Evolutionary conservation across 306 rosid genomes (phyloP).

Genomic region (Erythrophleum fordii): DNA sequence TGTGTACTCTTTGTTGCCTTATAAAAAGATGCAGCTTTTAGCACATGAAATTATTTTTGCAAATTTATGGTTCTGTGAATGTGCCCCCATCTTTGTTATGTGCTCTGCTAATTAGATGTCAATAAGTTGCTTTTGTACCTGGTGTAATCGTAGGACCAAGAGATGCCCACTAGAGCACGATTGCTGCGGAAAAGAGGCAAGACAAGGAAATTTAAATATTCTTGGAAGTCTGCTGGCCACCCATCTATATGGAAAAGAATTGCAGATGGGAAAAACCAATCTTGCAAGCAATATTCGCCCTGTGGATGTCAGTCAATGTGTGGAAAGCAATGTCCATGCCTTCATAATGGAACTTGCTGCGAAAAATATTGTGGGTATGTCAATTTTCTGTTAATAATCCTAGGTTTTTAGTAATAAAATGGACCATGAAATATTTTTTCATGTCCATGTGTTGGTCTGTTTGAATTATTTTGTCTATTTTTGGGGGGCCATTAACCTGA

Average conservation of each 20-base stretch:
- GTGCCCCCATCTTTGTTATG: conserved; percentile 25
- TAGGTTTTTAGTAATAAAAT: conserved; percentile 20
- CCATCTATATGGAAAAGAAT: conserved; percentile 96
- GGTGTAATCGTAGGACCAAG: conserved; percentile 64
- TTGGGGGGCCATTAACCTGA: conserved; percentile 3
- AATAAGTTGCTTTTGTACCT: conserved; percentile 29
- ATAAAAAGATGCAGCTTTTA: not conserved
- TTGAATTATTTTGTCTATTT: conserved; percentile 18
- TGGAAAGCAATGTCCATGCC: conserved; percentile 88
- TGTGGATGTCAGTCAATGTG: conserved; percentile 92
- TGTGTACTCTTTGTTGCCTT: conserved; percentile 7
- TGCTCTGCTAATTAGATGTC: conserved; percentile 13
- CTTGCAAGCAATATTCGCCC: conserved; percentile 83
- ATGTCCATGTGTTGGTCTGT: not conserved
- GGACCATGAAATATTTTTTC: conserved; percentile 21
- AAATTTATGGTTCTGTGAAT: conserved; percentile 23
- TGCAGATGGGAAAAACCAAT: conserved; percentile 93
- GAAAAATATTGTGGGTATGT: conserved; percentile 94
- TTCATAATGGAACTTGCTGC: conserved; percentile 86
- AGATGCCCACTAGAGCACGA: conserved; percentile 74
- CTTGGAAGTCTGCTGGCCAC: conserved; percentile 92
- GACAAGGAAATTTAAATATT: conserved; percentile 82
- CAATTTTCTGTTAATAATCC: conserved; percentile 32
- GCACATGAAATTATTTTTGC: conserved; percentile 20
- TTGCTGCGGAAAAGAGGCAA: conserved; percentile 86